A percentile compares a stretch with the other conserved stretches of the same genome.
Conservation (phyloP, 371 early-diverging fungal genomes). For the Mucor sp. region DNA sequence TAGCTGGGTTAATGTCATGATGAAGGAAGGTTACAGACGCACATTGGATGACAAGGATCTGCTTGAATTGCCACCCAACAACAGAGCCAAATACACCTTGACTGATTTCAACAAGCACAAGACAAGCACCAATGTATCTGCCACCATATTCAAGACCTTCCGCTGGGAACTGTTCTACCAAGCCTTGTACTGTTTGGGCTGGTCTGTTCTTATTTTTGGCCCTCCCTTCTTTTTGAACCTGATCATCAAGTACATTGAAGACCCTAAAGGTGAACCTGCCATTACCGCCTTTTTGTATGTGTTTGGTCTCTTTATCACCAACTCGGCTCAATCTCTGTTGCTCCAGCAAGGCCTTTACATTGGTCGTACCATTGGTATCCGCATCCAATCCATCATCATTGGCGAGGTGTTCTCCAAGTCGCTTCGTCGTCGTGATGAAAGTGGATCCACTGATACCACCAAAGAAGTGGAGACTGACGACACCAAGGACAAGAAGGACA, state of each 20-base stretch:
- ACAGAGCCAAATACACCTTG: slow-evolving; percentile 38
- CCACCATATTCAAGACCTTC: slow-evolving; percentile 40
- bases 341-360: slow-evolving; percentile 59
- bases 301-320: slow-evolving; percentile 59
- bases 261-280: slow-evolving; percentile 28
- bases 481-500: slow-evolving; percentile 7
- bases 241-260: slow-evolving; percentile 60
- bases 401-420: slow-evolving; percentile 64
- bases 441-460: slow-evolving; percentile 16
- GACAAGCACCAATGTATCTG: slow-evolving; percentile 8
- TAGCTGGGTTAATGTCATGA: slow-evolving; percentile 55
- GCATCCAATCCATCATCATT: slow-evolving; percentile 61
- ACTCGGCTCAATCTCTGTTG: slow-evolving; percentile 45
- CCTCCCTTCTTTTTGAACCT: slow-evolving; percentile 61
- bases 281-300: slow-evolving; percentile 63
- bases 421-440: slow-evolving; percentile 55
- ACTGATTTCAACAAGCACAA: slow-evolving; percentile 20
- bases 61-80: slow-evolving; percentile 41
- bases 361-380: slow-evolving; percentile 57
- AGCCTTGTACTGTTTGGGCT: slow-evolving; percentile 47
- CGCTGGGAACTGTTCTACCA: slow-evolving; percentile 40
- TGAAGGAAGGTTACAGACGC: slow-evolving; percentile 51
- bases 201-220: slow-evolving; percentile 56
- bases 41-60: slow-evolving; percentile 58
- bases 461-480: neutral